Percentiles rank a stretch among this genome's conserved stretches.
Evolutionary conservation across 768 basidiomycete species (phyloP).

Genomic region (Pleurotus pulmonarius): DNA sequence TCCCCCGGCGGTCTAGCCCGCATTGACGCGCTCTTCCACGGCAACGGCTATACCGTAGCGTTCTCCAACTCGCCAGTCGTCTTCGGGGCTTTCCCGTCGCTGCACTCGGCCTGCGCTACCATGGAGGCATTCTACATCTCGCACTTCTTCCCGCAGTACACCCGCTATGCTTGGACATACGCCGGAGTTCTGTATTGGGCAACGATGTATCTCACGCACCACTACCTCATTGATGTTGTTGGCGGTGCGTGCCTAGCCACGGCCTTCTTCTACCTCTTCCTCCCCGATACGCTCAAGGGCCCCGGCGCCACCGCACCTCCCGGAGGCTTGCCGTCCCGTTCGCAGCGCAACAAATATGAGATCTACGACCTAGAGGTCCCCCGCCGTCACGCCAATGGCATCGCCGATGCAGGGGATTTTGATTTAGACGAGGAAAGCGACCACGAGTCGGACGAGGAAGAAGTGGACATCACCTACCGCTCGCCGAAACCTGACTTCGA

Average conservation of each 20-base stretch:
- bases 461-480: constrained; percentile 65
- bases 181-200: constrained; percentile 90
- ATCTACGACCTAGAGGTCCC: constrained; percentile 74
- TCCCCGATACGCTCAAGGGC: constrained; percentile 76
- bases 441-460: constrained; percentile 58
- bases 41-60: constrained; percentile 67
- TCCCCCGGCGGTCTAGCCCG: constrained; percentile 91
- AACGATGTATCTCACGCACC: constrained; percentile 98
- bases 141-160: constrained; percentile 86
- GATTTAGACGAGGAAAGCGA: constrained; percentile 50
- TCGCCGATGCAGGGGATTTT: constrained; percentile 47
- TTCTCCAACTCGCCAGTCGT: constrained; percentile 90
- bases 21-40: constrained; percentile 85
- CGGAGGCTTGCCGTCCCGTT: constrained; percentile 26
- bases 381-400: constrained; percentile 18
- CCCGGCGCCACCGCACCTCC: constrained; percentile 48
- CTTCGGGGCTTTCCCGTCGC: constrained; percentile 94
- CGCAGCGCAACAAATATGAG: constrained; percentile 62
- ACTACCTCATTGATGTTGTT: constrained; percentile 98
- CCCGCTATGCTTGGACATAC: constrained; percentile 76
- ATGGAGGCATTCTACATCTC: constrained; percentile 90
- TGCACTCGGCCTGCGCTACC: constrained; percentile 89
- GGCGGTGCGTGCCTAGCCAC: constrained; percentile 90
- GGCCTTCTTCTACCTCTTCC: constrained; percentile 81
- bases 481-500: constrained; percentile 47